These are phyloP conservation scores for Dalbergia oliveri DNA, from an alignment of 306 rosid genomes.

Conservation along the genomic window DNA sequence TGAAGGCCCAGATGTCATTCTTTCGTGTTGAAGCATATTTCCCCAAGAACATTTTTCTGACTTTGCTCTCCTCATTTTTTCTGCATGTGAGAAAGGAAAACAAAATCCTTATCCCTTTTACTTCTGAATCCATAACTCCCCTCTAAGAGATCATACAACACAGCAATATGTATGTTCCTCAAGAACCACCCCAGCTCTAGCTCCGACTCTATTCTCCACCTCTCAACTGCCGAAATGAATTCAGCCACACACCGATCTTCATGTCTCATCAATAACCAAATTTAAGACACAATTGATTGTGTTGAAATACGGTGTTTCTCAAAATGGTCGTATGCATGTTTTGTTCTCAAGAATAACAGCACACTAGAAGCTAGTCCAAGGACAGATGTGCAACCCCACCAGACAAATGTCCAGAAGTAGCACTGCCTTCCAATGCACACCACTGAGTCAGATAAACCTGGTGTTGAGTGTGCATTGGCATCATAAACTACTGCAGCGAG, in stretches of 20 bases:
- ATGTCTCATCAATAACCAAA: constrained; percentile 2
- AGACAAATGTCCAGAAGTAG: constrained; percentile 78
- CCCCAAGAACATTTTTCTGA: neutral
- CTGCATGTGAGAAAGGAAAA: constrained; percentile 11
- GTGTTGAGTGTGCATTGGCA: constrained; percentile 50
- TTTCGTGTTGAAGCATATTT: neutral
- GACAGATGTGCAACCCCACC: constrained; percentile 85
- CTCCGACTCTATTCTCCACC: constrained; percentile 15
- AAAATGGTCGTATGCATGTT: constrained; percentile 73
- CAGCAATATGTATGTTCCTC: constrained; percentile 7
- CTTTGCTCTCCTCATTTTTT: neutral
- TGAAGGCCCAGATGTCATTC: neutral
- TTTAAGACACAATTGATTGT: constrained; percentile 47
- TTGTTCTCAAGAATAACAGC: constrained; percentile 77
- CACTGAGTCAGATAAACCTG: constrained; percentile 49
- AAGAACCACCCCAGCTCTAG: constrained; percentile 15
- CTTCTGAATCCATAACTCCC: constrained; percentile 16
- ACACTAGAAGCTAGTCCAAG: constrained; percentile 72
- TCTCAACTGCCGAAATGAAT: constrained; percentile 7
- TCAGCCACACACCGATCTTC: constrained; percentile 11
- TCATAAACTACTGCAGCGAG: constrained; percentile 85
- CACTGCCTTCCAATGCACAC: constrained; percentile 91
- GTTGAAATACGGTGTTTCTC: constrained; percentile 68
- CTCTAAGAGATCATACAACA: neutral
- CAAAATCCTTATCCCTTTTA: constrained; percentile 18